Evolutionary conservation across 2,329 filamentous ascomycete genomes (phyloP).

Genomic region (Botrytis galanthina): DNA sequence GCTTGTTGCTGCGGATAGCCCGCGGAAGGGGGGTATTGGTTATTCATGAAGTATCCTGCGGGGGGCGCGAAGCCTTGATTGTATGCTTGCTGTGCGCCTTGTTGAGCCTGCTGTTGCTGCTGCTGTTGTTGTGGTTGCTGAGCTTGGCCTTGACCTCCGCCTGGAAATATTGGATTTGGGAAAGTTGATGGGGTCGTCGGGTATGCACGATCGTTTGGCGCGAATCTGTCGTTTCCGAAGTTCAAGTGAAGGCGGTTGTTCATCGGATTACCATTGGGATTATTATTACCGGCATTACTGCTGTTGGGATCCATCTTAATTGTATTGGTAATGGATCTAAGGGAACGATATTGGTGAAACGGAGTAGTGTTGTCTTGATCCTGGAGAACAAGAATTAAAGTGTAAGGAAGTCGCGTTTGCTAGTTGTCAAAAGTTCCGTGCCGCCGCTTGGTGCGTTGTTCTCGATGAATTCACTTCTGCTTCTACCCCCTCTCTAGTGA

Average conservation of each 20-base stretch:
- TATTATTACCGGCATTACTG: constrained; percentile 21
- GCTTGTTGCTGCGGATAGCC: constrained; percentile 50
- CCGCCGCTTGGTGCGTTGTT: constrained; percentile 3
- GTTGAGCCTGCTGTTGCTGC: constrained; percentile 40
- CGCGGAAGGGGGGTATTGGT: constrained; percentile 44
- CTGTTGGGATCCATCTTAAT: constrained; percentile 21
- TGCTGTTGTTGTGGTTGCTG: constrained; percentile 39
- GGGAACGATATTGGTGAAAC: constrained; percentile 1
- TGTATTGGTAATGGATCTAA: constrained; percentile 1
- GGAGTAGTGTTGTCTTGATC: constrained; percentile 14
- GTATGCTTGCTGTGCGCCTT: constrained; percentile 45
- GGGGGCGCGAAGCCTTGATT: constrained; percentile 45
- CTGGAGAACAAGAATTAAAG: constrained; percentile 3
- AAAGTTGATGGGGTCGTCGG: constrained; percentile 94
- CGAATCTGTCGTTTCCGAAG: constrained; percentile 57
- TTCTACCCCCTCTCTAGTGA: not conserved
- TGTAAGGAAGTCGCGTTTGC: constrained; percentile 7
- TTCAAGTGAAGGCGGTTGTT: constrained; percentile 36
- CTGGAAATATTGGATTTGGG: constrained; percentile 71
- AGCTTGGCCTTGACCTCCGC: constrained; percentile 36
- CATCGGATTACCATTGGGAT: constrained; percentile 25
- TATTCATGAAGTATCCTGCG: constrained; percentile 60
- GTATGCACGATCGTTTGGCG: constrained; percentile 63
- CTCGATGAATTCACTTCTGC: constrained; percentile 8
- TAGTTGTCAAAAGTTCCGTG: constrained; percentile 7